Percentiles rank a stretch among this genome's conserved stretches.
Conservation (phyloP, 352 stramenopile genomes). For the Thraustochytrium sp. region DNA sequence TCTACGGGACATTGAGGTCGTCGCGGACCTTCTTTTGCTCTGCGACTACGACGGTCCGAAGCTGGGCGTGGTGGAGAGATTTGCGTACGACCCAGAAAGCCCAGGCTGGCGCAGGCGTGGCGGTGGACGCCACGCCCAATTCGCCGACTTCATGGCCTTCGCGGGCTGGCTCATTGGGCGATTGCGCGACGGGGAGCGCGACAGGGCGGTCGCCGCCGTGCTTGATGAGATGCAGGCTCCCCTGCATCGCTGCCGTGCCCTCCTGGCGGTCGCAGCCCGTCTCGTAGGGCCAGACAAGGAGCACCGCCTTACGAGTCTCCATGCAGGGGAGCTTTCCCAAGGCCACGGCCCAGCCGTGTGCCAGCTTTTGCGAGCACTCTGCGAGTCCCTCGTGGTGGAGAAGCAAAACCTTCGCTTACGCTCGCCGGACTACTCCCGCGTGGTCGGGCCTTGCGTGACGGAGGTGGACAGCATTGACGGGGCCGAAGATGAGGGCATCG, state of each 20-base stretch:
- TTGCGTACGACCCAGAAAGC: neutral
- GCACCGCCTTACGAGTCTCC: neutral
- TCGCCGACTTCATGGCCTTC: neutral
- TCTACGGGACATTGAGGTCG: neutral
- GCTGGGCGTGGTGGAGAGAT: neutral
- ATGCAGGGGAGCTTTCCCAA: neutral
- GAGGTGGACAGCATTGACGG: neutral
- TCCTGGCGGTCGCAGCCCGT: too few species aligned
- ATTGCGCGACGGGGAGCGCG: too few species aligned
- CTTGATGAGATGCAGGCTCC: too few species aligned
- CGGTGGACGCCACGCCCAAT: neutral
- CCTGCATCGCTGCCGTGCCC: too few species aligned
- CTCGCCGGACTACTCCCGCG: neutral
- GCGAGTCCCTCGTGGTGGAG: neutral
- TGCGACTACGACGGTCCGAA: neutral
- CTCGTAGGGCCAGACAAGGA: too few species aligned
- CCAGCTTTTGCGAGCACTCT: neutral
- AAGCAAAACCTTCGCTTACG: neutral
- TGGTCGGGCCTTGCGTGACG: neutral
- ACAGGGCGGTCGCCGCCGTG: too few species aligned
- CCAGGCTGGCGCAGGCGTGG: neutral
- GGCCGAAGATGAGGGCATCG: neutral
- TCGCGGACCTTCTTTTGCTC: neutral
- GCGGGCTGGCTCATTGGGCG: neutral
- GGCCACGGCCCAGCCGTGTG: neutral